A percentile compares a stretch with the other conserved stretches of the same genome.
Conservation (phyloP, 176 grass and related monocot species). For the Eremochloa ophiuroides region DNA sequence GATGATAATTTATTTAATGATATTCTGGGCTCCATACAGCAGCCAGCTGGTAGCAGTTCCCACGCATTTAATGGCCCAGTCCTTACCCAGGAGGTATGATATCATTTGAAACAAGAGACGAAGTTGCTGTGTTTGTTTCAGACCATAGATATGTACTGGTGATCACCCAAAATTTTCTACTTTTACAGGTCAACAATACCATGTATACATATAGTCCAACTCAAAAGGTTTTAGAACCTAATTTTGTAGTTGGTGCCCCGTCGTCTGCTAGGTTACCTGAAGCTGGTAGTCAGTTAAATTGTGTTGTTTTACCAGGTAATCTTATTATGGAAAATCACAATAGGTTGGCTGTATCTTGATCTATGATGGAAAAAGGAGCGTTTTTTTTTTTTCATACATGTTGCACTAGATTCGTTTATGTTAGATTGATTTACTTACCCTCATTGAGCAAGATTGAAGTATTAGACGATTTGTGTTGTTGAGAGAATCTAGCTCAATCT, state of each 20-base stretch:
- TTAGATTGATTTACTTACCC: slow-evolving; percentile 34
- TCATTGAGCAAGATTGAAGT: slow-evolving; percentile 37
- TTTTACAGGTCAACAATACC: slow-evolving; percentile 78
- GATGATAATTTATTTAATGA: slow-evolving; percentile 68
- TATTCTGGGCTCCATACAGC: slow-evolving; percentile 36
- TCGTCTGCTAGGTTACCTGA: slow-evolving; percentile 58
- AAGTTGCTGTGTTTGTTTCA: slow-evolving; percentile 15
- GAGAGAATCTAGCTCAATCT: slow-evolving; percentile 19
- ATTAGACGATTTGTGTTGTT: slow-evolving; percentile 15
- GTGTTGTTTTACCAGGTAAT: slow-evolving; percentile 73
- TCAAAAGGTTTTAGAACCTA: slow-evolving; percentile 57
- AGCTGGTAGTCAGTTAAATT: slow-evolving; percentile 59
- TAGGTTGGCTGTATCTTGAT: slow-evolving; percentile 17
- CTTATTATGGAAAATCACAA: slow-evolving; percentile 20
- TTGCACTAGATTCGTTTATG: slow-evolving; percentile 5
- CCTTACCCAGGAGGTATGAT: slow-evolving; percentile 50
- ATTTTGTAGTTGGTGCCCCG: slow-evolving; percentile 49
- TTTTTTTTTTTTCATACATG: not conserved
- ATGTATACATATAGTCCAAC: slow-evolving; percentile 45
- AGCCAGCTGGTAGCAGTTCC: slow-evolving; percentile 30
- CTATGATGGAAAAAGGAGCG: slow-evolving; percentile 16
- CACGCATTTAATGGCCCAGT: slow-evolving; percentile 23
- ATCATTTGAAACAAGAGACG: slow-evolving; percentile 17
- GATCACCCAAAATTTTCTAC: slow-evolving; percentile 40
- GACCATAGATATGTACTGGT: slow-evolving; percentile 25